Conservation (phyloP, 192 early-diverging fungal species). For the Anaeromyces robustus region DNA sequence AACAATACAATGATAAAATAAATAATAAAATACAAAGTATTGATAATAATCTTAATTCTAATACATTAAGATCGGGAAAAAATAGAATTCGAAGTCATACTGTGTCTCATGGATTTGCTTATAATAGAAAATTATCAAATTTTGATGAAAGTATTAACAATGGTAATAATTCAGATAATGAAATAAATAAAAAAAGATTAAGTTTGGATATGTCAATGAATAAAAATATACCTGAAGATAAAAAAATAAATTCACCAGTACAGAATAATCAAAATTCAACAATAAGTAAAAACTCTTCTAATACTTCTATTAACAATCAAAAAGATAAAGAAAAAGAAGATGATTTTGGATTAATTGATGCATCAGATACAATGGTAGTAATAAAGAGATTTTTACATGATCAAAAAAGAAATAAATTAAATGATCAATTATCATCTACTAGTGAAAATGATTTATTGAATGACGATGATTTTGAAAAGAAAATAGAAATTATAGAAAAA, state of each 20-base stretch:
- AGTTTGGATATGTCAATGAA: too few relatives aligned
- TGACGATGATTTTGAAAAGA: slow-evolving; percentile 1
- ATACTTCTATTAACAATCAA: neutral
- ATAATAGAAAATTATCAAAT: neutral
- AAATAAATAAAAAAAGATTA: too few relatives aligned
- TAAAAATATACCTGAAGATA: too few relatives aligned
- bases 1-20: neutral
- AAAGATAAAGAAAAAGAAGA: neutral
- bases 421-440: neutral
- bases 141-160: neutral
- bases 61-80: too few relatives aligned
- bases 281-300: neutral
- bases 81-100: neutral
- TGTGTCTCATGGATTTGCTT: neutral
- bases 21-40: neutral
- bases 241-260: too few relatives aligned
- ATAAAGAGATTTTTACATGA: neutral
- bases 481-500: slow-evolving; percentile 6
- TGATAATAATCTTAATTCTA: too few relatives aligned
- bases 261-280: too few relatives aligned
- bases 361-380: neutral
- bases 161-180: too few relatives aligned
- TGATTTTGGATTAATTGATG: neutral
- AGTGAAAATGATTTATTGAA: neutral
- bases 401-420: neutral